Percentiles rank a stretch among this genome's conserved stretches.
These are phyloP conservation scores for Sporothrix schenckii DNA, from an alignment of 2,329 filamentous ascomycete genomes.

Conservation along the genomic window DNA sequence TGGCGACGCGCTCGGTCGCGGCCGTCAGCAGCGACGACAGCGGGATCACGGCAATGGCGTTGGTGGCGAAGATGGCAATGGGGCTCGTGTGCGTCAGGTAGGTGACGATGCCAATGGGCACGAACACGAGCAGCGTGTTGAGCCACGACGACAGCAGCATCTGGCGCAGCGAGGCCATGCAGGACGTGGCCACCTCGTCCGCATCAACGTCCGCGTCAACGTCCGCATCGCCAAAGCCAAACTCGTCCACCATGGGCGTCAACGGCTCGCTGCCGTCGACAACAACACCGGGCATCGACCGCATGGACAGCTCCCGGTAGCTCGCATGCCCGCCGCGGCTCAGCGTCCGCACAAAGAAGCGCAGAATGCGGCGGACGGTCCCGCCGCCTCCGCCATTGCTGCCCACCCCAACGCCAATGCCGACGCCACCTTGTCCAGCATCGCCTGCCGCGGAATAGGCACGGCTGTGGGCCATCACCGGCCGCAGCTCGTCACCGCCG, in stretches of 20 bases:
- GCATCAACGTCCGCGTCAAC: background rate
- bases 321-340: conserved; percentile 9
- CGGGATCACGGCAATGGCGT: conserved; percentile 74
- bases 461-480: conserved; percentile 25
- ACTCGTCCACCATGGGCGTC: conserved; percentile 6
- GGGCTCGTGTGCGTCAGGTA: conserved; percentile 57
- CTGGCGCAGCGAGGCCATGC: conserved; percentile 36
- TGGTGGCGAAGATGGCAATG: conserved; percentile 70
- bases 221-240: conserved; percentile 2
- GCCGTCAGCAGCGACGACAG: conserved; percentile 71
- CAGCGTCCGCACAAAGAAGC: conserved; percentile 23
- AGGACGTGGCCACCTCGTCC: conserved; percentile 9
- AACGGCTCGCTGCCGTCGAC: conserved; percentile 2
- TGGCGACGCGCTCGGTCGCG: conserved; percentile 60
- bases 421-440: background rate
- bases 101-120: conserved; percentile 74
- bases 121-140: conserved; percentile 75
- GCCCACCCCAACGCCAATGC: background rate
- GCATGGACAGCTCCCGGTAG: conserved; percentile 21
- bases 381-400: background rate
- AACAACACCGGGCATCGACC: background rate
- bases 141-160: conserved; percentile 73
- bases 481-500: conserved; percentile 3
- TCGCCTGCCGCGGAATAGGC: conserved; percentile 20
- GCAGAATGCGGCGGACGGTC: conserved; percentile 12